Evolutionary conservation across 2,329 filamentous ascomycete genomes (phyloP).

Genomic region (Colletotrichum plurivorum): DNA sequence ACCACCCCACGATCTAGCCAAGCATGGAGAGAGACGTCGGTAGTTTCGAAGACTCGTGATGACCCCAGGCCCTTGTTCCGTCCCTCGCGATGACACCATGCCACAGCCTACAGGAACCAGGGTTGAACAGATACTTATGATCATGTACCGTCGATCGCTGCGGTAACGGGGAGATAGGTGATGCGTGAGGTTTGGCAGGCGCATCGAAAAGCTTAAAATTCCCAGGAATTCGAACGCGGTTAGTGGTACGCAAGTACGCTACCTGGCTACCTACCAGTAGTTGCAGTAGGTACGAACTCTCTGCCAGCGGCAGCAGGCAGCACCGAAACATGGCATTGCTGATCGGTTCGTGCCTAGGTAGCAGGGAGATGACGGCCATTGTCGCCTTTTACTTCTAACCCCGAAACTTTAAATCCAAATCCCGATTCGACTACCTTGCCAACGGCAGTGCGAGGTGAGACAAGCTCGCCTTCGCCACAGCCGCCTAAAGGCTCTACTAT

Average conservation of each 20-base stretch:
- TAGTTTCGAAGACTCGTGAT: not conserved
- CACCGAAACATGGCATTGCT: conserved; percentile 20
- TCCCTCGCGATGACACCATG: not conserved
- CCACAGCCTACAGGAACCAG: not conserved
- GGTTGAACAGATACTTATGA: not conserved
- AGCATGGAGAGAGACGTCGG: not conserved
- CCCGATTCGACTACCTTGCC: conserved; percentile 19
- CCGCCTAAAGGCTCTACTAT: conserved; percentile 7
- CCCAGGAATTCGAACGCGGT: conserved; percentile 5
- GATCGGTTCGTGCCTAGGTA: conserved; percentile 1
- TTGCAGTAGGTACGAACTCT: not conserved
- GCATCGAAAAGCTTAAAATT: conserved; percentile 20
- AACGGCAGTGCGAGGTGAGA: conserved; percentile 21
- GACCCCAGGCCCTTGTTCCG: not conserved
- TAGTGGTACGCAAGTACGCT: conserved; percentile 14
- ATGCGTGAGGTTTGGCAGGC: conserved; percentile 21
- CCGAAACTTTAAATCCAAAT: conserved; percentile 35
- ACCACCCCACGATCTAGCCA: not conserved
- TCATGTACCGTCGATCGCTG: conserved; percentile 19
- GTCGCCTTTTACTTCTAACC: conserved; percentile 27
- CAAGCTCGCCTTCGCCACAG: conserved; percentile 14
- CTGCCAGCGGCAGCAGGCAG: not conserved
- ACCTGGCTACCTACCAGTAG: too few relatives aligned
- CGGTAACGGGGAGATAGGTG: not conserved
- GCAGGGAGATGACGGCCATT: conserved; percentile 1